phyloP scores from a whole-genome alignment of 1,284 basidiomycete species.

The Puccinia novopanici region DNA sequence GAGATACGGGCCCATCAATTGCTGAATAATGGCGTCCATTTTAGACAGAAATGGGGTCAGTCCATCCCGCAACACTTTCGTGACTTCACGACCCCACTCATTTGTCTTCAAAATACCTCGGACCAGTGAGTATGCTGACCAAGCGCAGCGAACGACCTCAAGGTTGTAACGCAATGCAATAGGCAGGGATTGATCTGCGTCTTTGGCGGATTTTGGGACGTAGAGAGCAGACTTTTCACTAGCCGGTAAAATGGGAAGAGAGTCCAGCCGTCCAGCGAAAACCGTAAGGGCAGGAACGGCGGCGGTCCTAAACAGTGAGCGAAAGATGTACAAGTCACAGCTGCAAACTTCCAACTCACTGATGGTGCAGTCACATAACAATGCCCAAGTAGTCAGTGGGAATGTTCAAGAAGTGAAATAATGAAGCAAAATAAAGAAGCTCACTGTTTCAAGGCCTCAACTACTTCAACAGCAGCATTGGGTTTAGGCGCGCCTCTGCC shows the following conservation, averaged over 20 bases:
- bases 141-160: constrained; percentile 36
- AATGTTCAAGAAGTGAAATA: neutral
- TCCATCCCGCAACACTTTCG: constrained; percentile 35
- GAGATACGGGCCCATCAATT: constrained; percentile 44
- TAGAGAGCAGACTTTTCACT: constrained; percentile 21
- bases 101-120: constrained; percentile 6
- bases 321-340: constrained; percentile 40
- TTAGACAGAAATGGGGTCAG: constrained; percentile 32
- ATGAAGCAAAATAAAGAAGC: neutral
- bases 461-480: constrained; percentile 16
- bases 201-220: constrained; percentile 39
- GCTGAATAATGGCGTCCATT: constrained; percentile 40
- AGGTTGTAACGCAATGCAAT: constrained; percentile 33
- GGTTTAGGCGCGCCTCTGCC: constrained; percentile 35
- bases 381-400: too few species aligned
- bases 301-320: constrained; percentile 35
- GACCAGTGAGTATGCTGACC: constrained; percentile 20
- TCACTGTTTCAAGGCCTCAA: constrained; percentile 42
- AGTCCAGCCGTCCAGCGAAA: constrained; percentile 33
- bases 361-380: neutral
- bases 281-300: constrained; percentile 42
- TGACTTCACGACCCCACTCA: constrained; percentile 29
- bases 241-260: constrained; percentile 19
- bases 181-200: constrained; percentile 34
- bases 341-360: constrained; percentile 44